Evolutionary conservation across 2,329 filamentous ascomycete species (phyloP).

Genomic region (Talaromyces pinophilus): DNA sequence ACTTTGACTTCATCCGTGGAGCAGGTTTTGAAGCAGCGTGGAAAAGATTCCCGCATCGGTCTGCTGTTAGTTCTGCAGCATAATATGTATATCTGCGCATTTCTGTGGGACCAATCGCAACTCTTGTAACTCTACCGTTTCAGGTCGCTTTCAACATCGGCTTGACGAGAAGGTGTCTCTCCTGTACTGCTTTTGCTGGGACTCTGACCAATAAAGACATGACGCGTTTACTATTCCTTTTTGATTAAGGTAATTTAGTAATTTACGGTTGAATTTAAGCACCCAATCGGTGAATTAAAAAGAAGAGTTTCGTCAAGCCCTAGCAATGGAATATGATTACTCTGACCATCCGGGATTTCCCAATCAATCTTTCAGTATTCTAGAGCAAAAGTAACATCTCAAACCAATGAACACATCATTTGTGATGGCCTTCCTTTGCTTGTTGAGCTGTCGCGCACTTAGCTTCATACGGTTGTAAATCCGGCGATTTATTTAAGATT

Average conservation of each 20-base stretch:
- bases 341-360: not conserved
- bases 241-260: not conserved
- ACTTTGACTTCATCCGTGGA: slow-evolving; percentile 17
- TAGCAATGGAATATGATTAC: not conserved
- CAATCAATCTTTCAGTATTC: too few relatives aligned
- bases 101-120: not conserved
- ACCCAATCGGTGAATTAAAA: not conserved
- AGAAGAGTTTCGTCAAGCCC: too few relatives aligned
- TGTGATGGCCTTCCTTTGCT: too few relatives aligned
- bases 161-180: not conserved
- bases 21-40: not conserved
- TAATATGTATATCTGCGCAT: not conserved
- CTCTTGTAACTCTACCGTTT: not conserved
- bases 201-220: not conserved
- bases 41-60: not conserved
- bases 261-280: not conserved
- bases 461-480: too few relatives aligned
- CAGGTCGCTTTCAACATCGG: not conserved
- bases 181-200: not conserved
- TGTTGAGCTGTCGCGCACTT: too few relatives aligned
- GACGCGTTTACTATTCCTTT: not conserved
- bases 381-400: too few relatives aligned
- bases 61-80: not conserved
- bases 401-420: too few relatives aligned
- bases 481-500: too few relatives aligned